Base-by-base conservation (phyloP, 352 stramenopile species). In the Phytophthora agathidicida region DNA sequence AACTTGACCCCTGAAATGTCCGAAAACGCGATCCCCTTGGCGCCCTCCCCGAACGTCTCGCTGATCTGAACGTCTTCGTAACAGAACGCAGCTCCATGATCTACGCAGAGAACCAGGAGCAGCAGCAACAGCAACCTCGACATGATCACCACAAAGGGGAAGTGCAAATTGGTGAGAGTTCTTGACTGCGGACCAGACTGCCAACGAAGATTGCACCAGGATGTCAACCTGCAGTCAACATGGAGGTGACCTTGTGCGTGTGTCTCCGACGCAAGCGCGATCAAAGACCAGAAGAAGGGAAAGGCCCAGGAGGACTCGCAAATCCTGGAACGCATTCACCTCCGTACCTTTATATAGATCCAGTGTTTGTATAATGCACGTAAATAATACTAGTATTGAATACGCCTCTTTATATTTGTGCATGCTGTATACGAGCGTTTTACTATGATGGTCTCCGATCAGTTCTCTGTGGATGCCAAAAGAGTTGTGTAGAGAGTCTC, bases 1-100 rank as follows among this genome's bases (percentile, higher is more conserved):
- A 68, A 33, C n/a, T 48, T 58, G 22, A 68, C 38, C 2, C 22
- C 45, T 23, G 44, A 45, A 50, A 68, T 54, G 52, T 68, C 60
- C 11, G 52, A 65, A 19, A 68, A 68, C 8, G 60, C 45, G 31
- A 49, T 39, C 9, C 60, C 60, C 4, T 64, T 30, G 26, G 46
- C 39, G 4, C 60, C 52, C 33, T 65, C 48, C 13, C 60, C 52
- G 28, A 63, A 68, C 3, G 47, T 45, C 26, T 68, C 45, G 32
- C 60, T 64, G 3, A 68, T 20, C 13, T 48, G 23, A 35, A 68
- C 38, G 20, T 68, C 52, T 26, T 59, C 16, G 26, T 48, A 31
- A 7, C 19, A 51, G 32, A 60, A 65, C 7, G 38, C 56, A 28
- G 23, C 47, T n/a, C 30, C 19, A 39, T 33, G 24, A 5, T 10